These are phyloP conservation scores for Basipetospora sp. DNA, from an alignment of 2,329 filamentous ascomycete genomes.

Conservation along the genomic window DNA sequence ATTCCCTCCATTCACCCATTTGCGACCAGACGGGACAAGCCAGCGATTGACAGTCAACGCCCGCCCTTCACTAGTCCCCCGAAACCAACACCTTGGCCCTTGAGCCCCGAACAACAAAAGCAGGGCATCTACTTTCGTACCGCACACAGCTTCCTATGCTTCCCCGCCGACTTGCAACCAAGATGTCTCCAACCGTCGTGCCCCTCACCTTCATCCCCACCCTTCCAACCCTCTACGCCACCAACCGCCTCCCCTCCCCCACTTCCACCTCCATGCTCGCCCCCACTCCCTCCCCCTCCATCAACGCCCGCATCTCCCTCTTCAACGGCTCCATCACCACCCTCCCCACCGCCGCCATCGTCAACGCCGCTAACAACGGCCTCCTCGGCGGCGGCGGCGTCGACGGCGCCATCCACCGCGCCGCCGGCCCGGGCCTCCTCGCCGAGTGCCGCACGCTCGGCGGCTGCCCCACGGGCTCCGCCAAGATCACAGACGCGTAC, in stretches of 20 bases:
- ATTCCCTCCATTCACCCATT: no score
- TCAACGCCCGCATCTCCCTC: conserved; percentile 59
- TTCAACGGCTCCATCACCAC: conserved; percentile 69
- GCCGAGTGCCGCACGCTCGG: conserved; percentile 56
- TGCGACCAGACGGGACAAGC: no score
- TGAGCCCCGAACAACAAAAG: no score
- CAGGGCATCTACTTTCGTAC: no score
- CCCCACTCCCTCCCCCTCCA: conserved; percentile 26
- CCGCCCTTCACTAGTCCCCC: no score
- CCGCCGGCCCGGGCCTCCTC: conserved; percentile 55
- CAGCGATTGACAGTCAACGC: no score
- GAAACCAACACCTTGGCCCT: no score
- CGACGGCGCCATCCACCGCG: conserved; percentile 71
- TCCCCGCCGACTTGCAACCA: no score
- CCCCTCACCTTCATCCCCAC: conserved; percentile 34
- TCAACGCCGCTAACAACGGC: conserved; percentile 75
- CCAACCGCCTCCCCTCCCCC: conserved; percentile 12
- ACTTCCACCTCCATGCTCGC: conserved; percentile 11
- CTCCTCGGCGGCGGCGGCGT: conserved; percentile 84
- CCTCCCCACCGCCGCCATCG: conserved; percentile 65
- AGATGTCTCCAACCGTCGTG: no score
- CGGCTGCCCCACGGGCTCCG: conserved; percentile 62
- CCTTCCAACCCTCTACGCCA: conserved; percentile 52
- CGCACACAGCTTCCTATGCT: no score
- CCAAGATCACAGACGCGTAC: conserved; percentile 72